Evolutionary conservation across 176 grass and related monocot genomes (phyloP).

Genomic region (bread wheat (Triticum aestivum)): DNA sequence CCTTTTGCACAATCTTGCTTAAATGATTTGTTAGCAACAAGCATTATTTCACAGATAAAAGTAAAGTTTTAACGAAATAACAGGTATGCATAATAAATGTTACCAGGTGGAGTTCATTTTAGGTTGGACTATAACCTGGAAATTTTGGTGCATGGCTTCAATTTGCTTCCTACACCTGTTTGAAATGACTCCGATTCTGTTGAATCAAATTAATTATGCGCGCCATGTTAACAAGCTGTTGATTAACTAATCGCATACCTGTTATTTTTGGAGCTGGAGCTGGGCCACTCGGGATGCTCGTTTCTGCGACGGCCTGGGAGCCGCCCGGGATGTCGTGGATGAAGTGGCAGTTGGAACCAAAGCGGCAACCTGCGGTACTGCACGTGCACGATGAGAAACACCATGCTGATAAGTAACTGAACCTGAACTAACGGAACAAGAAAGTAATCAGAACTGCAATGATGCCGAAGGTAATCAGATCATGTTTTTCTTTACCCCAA

Average conservation of each 20-base stretch:
- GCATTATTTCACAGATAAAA: slow-evolving; percentile 12
- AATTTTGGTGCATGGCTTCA: slow-evolving; percentile 97
- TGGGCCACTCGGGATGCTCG: no score
- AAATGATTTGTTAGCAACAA: slow-evolving; percentile 58
- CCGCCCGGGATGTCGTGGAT: not conserved
- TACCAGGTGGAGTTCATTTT: slow-evolving; percentile 72
- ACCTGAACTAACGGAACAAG: no score
- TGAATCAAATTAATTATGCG: slow-evolving; percentile 73
- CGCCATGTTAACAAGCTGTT: slow-evolving; percentile 50
- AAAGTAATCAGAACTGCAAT: no score
- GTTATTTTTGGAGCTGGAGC: no score
- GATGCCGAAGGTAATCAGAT: no score
- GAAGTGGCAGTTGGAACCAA: slow-evolving; percentile 79
- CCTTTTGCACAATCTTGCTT: slow-evolving; percentile 62
- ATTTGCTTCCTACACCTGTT: slow-evolving; percentile 88
- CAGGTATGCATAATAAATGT: slow-evolving; percentile 45
- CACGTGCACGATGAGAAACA: not conserved
- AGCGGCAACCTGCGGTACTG: slow-evolving; percentile 69
- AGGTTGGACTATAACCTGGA: slow-evolving; percentile 90
- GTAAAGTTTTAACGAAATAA: slow-evolving; percentile 34
- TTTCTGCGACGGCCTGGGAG: not conserved
- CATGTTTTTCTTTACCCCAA: no score
- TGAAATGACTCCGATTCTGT: slow-evolving; percentile 78
- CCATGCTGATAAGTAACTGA: no score
- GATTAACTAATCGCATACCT: slow-evolving; percentile 37